Evolutionary conservation across 1,284 basidiomycete genomes (phyloP), one percentile per base, ranked within the genome.

Genomic region (Leccinum olivaceoglutinosum): DNA sequence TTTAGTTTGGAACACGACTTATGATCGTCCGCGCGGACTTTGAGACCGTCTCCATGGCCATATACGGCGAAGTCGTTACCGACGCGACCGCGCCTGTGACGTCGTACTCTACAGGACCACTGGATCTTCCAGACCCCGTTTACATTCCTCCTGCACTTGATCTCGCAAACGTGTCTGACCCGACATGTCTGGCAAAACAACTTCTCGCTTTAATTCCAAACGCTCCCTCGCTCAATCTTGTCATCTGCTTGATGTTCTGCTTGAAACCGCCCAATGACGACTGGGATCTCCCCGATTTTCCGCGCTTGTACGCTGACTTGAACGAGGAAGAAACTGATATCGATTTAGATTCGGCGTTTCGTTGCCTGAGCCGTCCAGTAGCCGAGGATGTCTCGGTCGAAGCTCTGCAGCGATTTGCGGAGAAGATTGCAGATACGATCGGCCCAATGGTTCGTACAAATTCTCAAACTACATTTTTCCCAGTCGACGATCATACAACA

Each of bases 1-100:
- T 60, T 9, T 70, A 92, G 90, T 85, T 84, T 71, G 83, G 87
- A 3, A 92, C 90, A 25, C 87, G 90, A 60, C 78, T 93, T 32
- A 86, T 93, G 82, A 89, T 92, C 63, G 80, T 93, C 66, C 85
- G 85, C 70, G 91, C 90, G 36, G 77, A 81, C 36, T 92, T 91
- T 70, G 76, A 84, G 60, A 78, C 77, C 63, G 76, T 90, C 25
- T 89, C 90, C 3, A 72, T 73, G 65, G 73, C 70, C 44, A 61
- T 74, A 61, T 72, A 74, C 36, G 73, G 72, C 14, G 69, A 76
- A 36, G 55, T 69, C 34, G 59, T 73, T 10, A 62, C 60, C 5
- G 74, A 74, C 25, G 34, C 65, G 3, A 39, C 46, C 6, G 36
- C 34, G 12, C 25, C 65, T 10, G 58, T 29, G 34, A 59, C 62